Base-by-base conservation (phyloP, 352 stramenopile genomes). In the Pythium utonaiense region DNA sequence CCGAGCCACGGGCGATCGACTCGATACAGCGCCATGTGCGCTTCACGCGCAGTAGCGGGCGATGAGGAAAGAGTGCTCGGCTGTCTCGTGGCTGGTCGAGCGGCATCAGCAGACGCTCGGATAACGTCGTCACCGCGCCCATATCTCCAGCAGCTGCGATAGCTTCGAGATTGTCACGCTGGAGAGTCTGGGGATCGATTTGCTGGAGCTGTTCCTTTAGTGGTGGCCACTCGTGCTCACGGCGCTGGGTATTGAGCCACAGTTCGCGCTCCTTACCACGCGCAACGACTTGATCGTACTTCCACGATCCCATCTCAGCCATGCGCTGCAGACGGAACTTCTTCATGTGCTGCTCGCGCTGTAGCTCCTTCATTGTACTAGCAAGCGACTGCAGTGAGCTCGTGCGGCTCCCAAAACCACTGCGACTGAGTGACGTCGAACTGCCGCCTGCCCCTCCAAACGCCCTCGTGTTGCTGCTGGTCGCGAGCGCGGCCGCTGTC, bases 311-410 rank as follows among this genome's bases (percentile, higher is more conserved):
- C 80, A 90, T 89, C 57, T 93, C 80, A 0, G 56, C 67, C 70
- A 88, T 77, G 51, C 81, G 78, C 41, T 88, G 76, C 12, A 80
- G 36, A 3, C 71, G 63, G 22, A 76, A 91, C 66, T 93, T 90
- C 62, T 91, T 91, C 80, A 91, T 91, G 68, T 90, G 80, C 60
- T 93, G 79, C 54, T 93, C 80, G 34, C 80, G 80, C 70, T 93
- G 83, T 31, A 93, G 54, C 36, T 88, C 77, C 66, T 91, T 90
- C 77, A 91, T 88, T 13, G 80, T 86, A 21, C 80, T 71, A 0
- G 77, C 75, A 6, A 91, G 71, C 36, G 78, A 66, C 61, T 80
- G 75, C 1, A 88, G 62, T 40, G 78, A 75, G 16, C 55, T 57
- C 65, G 57, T 55, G 70, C 51, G 62, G 1, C 4, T 44, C 30